Evolutionary conservation across 805 yeast species (phyloP), one percentile per base, ranked within the genome.

Genomic region (Candida wancherniae): DNA sequence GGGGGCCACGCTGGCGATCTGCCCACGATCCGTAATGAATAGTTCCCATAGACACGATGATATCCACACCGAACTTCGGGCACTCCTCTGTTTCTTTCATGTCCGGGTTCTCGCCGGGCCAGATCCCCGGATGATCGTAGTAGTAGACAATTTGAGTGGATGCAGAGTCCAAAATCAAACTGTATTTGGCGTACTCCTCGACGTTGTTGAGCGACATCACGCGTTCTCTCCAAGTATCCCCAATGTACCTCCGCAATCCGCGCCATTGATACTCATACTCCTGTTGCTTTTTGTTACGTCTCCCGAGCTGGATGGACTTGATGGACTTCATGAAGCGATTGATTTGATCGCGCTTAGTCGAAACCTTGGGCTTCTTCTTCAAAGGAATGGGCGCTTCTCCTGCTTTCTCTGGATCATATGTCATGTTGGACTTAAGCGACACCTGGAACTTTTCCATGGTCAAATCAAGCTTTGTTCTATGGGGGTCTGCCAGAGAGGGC

Each of bases 21-120:
- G 96, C 84, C 96, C 97, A 90, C 0, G 98, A 95, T 0, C 98
- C 98, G 50, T 85, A 88, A 44, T 80, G 80, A 1, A 86, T 58
- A 0, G 84, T 77, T 0, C 86, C 77, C 33, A 73, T 70, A 2
- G 71, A 65, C 2, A 85, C 41, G 9, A 64, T 65, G 6, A 88
- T 30, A 31, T 80, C 80, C 6, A 80, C 44, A 0, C 88, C 88
- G 50, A 51, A 57, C 24, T 56, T 57, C 0, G 70, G 70, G 9
- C 19, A 22, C 9, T 22, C 13, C 49, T 28, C 0, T 5, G 26
- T 12, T 8, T 15, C 16, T 10, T 26, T 28, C 8, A 22, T 6
- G 15, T 12, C 30, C 8, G 24, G 11, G 5, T 7, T 8, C 10
- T 25, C 16, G 9, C 31, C 23, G 6, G 29, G 34, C 21, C 23